phyloP scores from a whole-genome alignment of 2,329 filamentous ascomycete genomes.

The Pseudogymnoascus destructans region DNA sequence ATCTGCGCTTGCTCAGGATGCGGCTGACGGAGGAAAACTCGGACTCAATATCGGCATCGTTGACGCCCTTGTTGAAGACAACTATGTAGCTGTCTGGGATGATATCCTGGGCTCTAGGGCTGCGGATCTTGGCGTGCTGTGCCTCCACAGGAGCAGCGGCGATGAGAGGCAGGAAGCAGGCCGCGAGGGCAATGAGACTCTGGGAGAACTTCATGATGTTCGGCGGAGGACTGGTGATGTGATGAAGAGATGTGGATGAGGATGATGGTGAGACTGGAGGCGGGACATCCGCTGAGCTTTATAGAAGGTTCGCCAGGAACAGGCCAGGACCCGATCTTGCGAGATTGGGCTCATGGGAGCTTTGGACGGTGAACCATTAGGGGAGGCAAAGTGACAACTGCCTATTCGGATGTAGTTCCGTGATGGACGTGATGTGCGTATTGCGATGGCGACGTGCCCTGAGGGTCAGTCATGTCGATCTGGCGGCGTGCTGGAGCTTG shows the following conservation, averaged over 20 bases:
- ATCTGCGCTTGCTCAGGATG: conserved; percentile 42
- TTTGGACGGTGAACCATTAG: neutral
- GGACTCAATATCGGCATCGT: conserved; percentile 29
- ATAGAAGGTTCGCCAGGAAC: neutral
- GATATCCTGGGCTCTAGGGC: conserved; percentile 34
- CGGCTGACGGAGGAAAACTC: conserved; percentile 37
- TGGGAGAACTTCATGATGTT: conserved; percentile 3
- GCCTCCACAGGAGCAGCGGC: conserved; percentile 19
- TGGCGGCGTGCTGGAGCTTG: neutral
- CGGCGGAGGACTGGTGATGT: neutral
- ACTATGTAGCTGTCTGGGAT: conserved; percentile 50
- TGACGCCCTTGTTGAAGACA: conserved; percentile 49
- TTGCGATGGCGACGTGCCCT: neutral
- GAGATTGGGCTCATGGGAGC: neutral
- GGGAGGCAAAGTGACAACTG: neutral
- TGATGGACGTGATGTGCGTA: neutral
- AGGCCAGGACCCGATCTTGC: neutral
- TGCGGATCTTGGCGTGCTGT: conserved; percentile 27
- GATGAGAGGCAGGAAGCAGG: conserved; percentile 18
- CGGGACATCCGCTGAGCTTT: neutral
- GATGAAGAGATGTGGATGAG: neutral
- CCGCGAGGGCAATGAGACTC: conserved; percentile 18
- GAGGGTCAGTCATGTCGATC: neutral
- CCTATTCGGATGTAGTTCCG: conserved; percentile 5
- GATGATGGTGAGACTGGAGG: neutral